Evolutionary conservation across 345 rosid species (phyloP), one percentile per base, ranked within the genome.

Genomic region (Salix koriyanagi): DNA sequence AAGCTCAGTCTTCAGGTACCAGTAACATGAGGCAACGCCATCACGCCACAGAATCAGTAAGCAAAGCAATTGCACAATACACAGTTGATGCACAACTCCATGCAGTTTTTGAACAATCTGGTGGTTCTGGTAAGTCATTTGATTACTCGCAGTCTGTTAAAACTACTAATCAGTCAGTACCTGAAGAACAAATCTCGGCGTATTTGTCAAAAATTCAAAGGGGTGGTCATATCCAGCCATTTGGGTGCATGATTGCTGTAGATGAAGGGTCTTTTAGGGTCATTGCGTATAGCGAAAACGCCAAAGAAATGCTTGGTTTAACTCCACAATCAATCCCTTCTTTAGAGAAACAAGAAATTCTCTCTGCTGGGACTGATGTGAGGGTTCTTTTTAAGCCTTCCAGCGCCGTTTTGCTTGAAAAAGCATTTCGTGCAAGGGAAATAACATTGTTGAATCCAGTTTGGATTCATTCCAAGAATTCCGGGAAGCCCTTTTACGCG

Each of bases 61-160:
- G 90, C 87, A 95, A 91, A 88, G 96, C 99, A 68, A 89, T 95
- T 77, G 98, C 91, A 28, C 98, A 95, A 87, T 95, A 87, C 91
- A 95, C 97, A 0, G 92, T 88, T 18, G 99, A 95, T 70, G 99
- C 99, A 4, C 91, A 90, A 6, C 96, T 95, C 39, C 98, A 95
- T 71, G 99, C 98, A 58, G 98, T 89, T 46, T 95, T 91, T 73
- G 99, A 95, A 71, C 94, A 86, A 62, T 93, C 99, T 2, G 94
- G 99, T 0, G 97, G 86, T 74, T 91, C 96, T 0, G 96, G 99
- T 25, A 93, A 86, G 87, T 91, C 93, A 6, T 95, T 93, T 71
- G 94, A 95, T 73, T 93, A 93, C 84, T 90, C 98, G 0, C 94
- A 88, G 34, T 91, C 98, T 0, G 83, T 91, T 1, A 86, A 83